Base-by-base conservation (phyloP, 2,329 filamentous ascomycete genomes). In the Diaporthe humulicola region DNA sequence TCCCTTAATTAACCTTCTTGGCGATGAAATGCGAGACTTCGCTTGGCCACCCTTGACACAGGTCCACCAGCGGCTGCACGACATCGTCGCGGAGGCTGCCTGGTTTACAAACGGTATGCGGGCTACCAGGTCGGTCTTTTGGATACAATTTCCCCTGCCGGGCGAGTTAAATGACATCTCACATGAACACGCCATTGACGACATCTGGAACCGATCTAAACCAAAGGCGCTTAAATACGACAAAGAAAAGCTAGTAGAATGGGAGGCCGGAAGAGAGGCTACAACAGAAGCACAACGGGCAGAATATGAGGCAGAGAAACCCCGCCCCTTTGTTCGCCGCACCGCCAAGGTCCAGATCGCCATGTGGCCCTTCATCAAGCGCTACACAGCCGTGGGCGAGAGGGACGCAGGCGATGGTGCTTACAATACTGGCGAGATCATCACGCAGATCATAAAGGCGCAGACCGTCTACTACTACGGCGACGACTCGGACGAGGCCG, bases 1-100 rank as follows among this genome's bases (percentile, higher is more conserved):
- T 33, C 85, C 85, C 1, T 45, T 86, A 8, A 42, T 84, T 54
- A 79, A 79, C 36, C 54, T 83, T 50, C 78, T 82, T 75, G 80
- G 81, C 64, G 22, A 52, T 22, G 40, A 66, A 72, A 70, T 77
- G 76, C 73, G 69, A 48, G 12, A 54, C 7, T 19, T 70, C 45
- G 70, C 48, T 50, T 38, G 64, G 48, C 71, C 76, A 42, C 36
- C 78, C 50, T 73, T 82, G 33, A 73, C 73, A 15, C n/a, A 66
- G 28, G 77, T 84, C 17, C 78, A 83, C 74, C 82, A 84, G 74
- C 77, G 81, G 17, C 74, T 84, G 33, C 81, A 83, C 77, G 74
- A 81, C 54, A 78, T 83, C 38, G 78, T 84, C 2, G 78, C 82
- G 14, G 69, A 82, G 30, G 81, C 83, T 0, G 82, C 77, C 1